These are phyloP conservation scores for Anacardium occidentale DNA, from an alignment of 345 rosid species.

Conservation along the genomic window DNA sequence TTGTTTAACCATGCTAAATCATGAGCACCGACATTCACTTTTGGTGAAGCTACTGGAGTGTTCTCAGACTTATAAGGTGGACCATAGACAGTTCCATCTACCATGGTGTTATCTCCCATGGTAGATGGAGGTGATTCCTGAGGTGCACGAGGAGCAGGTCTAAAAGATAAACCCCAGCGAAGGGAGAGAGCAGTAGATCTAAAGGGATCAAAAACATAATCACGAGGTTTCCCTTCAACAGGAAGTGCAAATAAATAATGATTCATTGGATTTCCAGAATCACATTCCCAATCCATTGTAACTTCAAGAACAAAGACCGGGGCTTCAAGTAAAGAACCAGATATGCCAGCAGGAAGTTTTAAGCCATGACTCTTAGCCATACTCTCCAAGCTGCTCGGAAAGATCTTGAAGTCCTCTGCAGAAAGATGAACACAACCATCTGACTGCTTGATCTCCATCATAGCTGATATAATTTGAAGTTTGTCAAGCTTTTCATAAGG, in stretches of 20 bases:
- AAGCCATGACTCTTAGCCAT: slow-evolving; percentile 58
- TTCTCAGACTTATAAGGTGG: slow-evolving; percentile 46
- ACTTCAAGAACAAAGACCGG: slow-evolving; percentile 82
- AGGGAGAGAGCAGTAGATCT: slow-evolving; percentile 95
- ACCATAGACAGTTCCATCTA: slow-evolving; percentile 31
- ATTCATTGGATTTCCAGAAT: slow-evolving; percentile 81
- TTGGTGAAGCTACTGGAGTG: slow-evolving; percentile 44
- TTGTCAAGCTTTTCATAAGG: slow-evolving; percentile 94
- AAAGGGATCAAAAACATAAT: slow-evolving; percentile 83
- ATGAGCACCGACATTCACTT: slow-evolving; percentile 84
- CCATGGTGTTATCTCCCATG: slow-evolving; percentile 32
- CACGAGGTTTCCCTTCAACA: slow-evolving; percentile 74
- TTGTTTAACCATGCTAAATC: slow-evolving; percentile 87
- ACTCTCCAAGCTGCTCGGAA: slow-evolving; percentile 85
- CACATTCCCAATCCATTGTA: slow-evolving; percentile 91
- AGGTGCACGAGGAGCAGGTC: slow-evolving; percentile 41
- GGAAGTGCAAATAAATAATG: slow-evolving; percentile 95
- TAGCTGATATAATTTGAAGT: slow-evolving; percentile 65
- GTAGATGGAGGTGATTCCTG: slow-evolving; percentile 46
- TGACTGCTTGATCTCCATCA: slow-evolving; percentile 88
- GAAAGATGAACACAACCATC: slow-evolving; percentile 80
- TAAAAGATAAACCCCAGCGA: slow-evolving; percentile 81
- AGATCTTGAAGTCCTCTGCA: slow-evolving; percentile 76
- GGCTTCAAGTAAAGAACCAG: slow-evolving; percentile 68
- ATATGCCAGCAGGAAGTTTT: slow-evolving; percentile 52